Conservation (phyloP, 306 rosid genomes). For the Biancaea sappan region DNA sequence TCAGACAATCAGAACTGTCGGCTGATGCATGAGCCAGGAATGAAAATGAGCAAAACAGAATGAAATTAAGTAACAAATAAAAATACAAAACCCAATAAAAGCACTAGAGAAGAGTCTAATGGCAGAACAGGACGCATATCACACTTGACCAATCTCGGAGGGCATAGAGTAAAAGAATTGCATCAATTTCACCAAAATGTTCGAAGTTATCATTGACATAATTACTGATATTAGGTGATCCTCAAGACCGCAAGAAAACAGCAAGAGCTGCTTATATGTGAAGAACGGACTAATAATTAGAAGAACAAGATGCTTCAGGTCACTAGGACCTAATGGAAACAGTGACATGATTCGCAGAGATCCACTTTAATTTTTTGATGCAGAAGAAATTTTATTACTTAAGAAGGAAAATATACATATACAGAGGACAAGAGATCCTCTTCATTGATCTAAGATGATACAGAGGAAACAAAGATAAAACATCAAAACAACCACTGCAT, state of each 20-base stretch:
- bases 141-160: constrained; percentile 10
- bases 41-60: not conserved
- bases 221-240: not conserved
- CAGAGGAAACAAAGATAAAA: not conserved
- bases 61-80: not conserved
- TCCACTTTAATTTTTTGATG: not conserved
- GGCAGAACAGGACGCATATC: constrained; percentile 4
- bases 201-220: not conserved
- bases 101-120: not conserved
- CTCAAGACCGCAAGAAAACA: not conserved
- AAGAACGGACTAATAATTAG: constrained; percentile 1
- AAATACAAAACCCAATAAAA: not conserved
- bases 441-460: not conserved
- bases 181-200: constrained; percentile 5
- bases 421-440: not conserved
- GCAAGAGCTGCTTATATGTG: not conserved
- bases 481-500: not conserved
- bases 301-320: not conserved
- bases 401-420: not conserved
- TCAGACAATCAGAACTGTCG: not conserved
- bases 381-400: not conserved
- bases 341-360: not conserved
- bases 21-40: not conserved
- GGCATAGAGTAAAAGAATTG: not conserved
- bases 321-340: not conserved